Evolutionary conservation across 108 stramenopile species (phyloP).

Genomic region (Nitzschia sp.): DNA sequence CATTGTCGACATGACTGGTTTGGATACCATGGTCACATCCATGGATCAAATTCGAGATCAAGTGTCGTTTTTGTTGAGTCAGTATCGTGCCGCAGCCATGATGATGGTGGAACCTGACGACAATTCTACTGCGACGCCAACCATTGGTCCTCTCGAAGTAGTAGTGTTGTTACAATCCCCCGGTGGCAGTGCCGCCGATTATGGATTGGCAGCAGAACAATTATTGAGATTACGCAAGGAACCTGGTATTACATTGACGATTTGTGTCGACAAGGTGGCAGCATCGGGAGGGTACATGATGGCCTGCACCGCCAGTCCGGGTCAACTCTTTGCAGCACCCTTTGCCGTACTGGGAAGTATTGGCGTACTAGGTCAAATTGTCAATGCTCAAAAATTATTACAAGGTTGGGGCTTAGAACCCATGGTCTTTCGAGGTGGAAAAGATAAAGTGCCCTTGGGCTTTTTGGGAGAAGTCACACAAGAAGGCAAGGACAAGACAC

Average conservation of each 20-base stretch:
- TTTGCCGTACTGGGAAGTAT: conserved; percentile 83
- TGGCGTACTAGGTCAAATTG: conserved; percentile 71
- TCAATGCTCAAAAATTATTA: conserved; percentile 71
- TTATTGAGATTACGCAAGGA: conserved; percentile 61
- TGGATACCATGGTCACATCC: conserved; percentile 50
- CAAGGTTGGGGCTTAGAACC: conserved; percentile 67
- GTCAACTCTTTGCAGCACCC: conserved; percentile 71
- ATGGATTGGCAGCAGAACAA: conserved; percentile 76
- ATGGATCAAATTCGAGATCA: conserved; percentile 71
- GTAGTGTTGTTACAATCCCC: conserved; percentile 76
- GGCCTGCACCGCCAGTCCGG: conserved; percentile 71
- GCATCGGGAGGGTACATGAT: conserved; percentile 86
- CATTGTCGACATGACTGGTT: conserved; percentile 66
- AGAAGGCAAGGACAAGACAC: conserved; percentile 66
- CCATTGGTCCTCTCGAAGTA: conserved; percentile 48
- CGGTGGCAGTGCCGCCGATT: conserved; percentile 74
- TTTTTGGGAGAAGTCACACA: conserved; percentile 77
- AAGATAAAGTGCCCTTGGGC: conserved; percentile 77
- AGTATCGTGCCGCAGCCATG: conserved; percentile 18
- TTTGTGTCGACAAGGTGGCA: conserved; percentile 68
- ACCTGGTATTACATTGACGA: conserved; percentile 65
- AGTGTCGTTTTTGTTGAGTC: conserved; percentile 66
- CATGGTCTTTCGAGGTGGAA: conserved; percentile 74
- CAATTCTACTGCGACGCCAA: not conserved
- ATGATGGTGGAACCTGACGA: not conserved